These are phyloP conservation scores for Isatis tinctoria DNA, from an alignment of 345 rosid species.

Conservation along the genomic window DNA sequence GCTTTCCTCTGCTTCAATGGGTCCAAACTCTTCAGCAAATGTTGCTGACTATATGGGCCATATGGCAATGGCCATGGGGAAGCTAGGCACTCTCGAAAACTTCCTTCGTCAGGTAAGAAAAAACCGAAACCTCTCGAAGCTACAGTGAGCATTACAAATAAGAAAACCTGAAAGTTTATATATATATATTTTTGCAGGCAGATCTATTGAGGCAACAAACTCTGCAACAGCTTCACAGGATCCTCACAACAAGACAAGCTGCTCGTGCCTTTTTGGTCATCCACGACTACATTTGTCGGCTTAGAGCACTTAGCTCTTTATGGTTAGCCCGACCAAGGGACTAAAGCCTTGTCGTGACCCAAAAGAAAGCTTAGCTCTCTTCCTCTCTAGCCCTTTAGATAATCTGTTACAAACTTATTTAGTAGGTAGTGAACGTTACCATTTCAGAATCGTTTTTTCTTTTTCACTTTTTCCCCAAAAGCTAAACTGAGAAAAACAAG, in stretches of 20 bases:
- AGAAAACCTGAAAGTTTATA: not conserved
- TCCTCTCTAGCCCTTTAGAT: slow-evolving; percentile 14
- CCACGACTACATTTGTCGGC: slow-evolving; percentile 69
- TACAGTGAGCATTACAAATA: not conserved
- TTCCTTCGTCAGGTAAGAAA: slow-evolving; percentile 75
- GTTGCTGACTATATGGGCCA: slow-evolving; percentile 90
- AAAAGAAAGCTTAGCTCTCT: slow-evolving; percentile 4
- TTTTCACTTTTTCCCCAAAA: not conserved
- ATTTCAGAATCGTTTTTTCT: slow-evolving; percentile 7
- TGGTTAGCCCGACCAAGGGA: slow-evolving; percentile 91
- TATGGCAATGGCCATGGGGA: slow-evolving; percentile 93
- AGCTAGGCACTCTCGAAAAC: slow-evolving; percentile 77
- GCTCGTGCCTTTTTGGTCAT: slow-evolving; percentile 85
- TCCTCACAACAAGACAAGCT: slow-evolving; percentile 82
- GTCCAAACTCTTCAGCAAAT: slow-evolving; percentile 61
- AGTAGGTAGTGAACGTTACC: slow-evolving; percentile 1
- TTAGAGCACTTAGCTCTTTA: slow-evolving; percentile 87
- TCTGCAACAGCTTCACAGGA: slow-evolving; percentile 80
- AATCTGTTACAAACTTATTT: slow-evolving; percentile 7
- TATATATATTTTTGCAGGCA: slow-evolving; percentile 46
- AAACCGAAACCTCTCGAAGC: not conserved
- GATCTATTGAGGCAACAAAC: slow-evolving; percentile 93
- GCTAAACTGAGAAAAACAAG: slow-evolving; percentile 3
- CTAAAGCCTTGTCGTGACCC: slow-evolving; percentile 10
- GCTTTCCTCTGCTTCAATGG: slow-evolving; percentile 60